Evolutionary conservation across 257 asterid genomes (phyloP).

Genomic region (Oldenlandia corymbosa): DNA sequence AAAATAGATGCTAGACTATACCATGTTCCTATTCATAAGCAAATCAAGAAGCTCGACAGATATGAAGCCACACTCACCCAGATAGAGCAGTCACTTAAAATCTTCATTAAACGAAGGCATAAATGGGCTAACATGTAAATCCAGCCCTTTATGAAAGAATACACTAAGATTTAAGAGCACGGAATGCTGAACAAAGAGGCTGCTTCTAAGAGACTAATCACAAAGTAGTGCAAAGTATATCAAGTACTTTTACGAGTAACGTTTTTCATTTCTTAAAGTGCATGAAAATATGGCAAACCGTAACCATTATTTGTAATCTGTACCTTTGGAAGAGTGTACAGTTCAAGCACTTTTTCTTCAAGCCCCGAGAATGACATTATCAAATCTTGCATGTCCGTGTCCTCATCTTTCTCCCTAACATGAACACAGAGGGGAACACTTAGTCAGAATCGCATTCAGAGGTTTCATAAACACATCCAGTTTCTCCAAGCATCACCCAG

Average conservation of each 20-base stretch:
- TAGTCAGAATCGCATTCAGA: background rate
- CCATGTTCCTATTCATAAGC: background rate
- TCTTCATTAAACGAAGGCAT: background rate
- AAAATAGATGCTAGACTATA: background rate
- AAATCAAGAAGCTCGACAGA: background rate
- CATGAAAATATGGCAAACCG: background rate
- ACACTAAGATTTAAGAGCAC: too few relatives aligned
- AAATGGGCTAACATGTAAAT: background rate
- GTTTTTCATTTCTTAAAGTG: background rate
- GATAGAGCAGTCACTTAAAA: conserved; percentile 4
- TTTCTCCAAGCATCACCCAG: background rate
- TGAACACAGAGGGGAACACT: background rate
- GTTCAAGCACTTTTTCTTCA: conserved; percentile 89
- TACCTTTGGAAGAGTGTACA: conserved; percentile 94
- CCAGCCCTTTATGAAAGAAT: too few relatives aligned
- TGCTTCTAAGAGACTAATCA: background rate
- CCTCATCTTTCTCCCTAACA: conserved; percentile 65
- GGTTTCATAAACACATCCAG: background rate
- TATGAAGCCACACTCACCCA: background rate
- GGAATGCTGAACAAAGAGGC: too few relatives aligned
- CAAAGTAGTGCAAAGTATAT: background rate
- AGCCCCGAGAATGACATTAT: conserved; percentile 64
- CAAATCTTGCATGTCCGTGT: conserved; percentile 72
- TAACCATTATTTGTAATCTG: conserved; percentile 13
- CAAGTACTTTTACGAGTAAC: background rate